Conservation (phyloP, 2,329 filamentous ascomycete species). For the Metarhizium robertsii region DNA sequence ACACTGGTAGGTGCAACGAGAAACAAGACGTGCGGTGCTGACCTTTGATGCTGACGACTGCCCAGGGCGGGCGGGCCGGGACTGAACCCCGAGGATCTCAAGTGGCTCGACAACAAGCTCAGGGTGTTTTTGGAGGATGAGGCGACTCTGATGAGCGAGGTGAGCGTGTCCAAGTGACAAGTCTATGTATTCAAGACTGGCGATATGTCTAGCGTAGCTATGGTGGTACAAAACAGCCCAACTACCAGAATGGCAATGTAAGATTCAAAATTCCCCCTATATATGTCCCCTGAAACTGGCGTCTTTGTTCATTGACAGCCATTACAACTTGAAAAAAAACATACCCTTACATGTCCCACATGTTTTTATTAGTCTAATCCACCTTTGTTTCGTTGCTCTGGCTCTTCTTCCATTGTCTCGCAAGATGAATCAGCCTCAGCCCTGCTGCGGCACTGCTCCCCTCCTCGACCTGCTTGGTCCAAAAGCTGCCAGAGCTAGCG, state of each 20-base stretch:
- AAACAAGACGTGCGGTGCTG: not conserved
- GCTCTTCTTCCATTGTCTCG: conserved; percentile 12
- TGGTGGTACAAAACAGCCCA: not conserved
- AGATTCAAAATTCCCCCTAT: too few species aligned
- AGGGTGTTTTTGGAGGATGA: conserved; percentile 30
- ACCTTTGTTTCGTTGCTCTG: not conserved
- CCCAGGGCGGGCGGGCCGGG: conserved; percentile 58
- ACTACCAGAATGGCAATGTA: too few species aligned
- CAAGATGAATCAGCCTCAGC: conserved; percentile 22
- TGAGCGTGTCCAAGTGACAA: not conserved
- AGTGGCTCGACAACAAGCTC: conserved; percentile 60
- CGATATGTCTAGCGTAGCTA: not conserved
- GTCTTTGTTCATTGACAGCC: too few species aligned
- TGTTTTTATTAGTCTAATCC: not conserved
- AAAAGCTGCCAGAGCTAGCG: conserved; percentile 25
- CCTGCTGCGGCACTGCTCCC: conserved; percentile 26
- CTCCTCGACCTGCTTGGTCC: conserved; percentile 32
- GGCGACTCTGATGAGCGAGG: not conserved
- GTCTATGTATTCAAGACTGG: not conserved
- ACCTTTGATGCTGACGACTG: not conserved
- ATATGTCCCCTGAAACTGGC: too few species aligned
- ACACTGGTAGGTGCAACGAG: conserved; percentile 20
- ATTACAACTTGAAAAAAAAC: too few species aligned
- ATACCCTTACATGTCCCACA: too few species aligned
- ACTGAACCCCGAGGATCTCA: conserved; percentile 58